Evolutionary conservation across 352 stramenopile genomes (phyloP).

Genomic region (Globisporangium solare): DNA sequence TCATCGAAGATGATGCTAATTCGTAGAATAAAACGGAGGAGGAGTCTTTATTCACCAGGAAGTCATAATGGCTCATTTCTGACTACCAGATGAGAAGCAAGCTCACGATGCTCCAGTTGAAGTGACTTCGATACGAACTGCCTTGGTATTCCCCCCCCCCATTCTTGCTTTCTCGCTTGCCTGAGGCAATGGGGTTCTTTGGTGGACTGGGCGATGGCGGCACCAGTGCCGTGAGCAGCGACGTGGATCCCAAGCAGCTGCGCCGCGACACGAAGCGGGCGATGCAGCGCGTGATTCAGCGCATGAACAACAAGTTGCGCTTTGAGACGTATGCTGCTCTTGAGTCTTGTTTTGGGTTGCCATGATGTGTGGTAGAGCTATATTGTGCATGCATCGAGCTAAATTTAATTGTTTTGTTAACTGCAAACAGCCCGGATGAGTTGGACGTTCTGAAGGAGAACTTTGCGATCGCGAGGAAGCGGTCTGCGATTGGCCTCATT

Average conservation of each 20-base stretch:
- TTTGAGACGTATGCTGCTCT: slow-evolving; percentile 3
- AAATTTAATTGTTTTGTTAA: neutral
- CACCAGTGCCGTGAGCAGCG: neutral
- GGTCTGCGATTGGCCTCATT: neutral
- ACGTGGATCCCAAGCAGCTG: slow-evolving; percentile 8
- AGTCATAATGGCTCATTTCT: too few species aligned
- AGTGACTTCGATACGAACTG: too few species aligned
- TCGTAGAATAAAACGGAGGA: too few species aligned
- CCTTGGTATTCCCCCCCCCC: too few species aligned
- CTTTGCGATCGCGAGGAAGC: slow-evolving; percentile 6
- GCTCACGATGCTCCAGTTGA: too few species aligned
- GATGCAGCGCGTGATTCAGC: slow-evolving; percentile 1
- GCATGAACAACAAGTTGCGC: slow-evolving; percentile 9
- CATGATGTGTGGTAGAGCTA: neutral
- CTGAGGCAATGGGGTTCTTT: too few species aligned
- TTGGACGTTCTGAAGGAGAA: slow-evolving; percentile 4
- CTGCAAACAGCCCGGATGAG: slow-evolving; percentile 1
- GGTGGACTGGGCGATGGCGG: too few species aligned
- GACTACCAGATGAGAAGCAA: too few species aligned
- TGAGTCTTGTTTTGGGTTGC: neutral
- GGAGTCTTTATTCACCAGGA: too few species aligned
- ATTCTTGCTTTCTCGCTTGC: too few species aligned
- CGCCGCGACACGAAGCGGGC: slow-evolving; percentile 5
- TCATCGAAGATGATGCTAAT: too few species aligned
- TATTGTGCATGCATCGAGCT: neutral